A percentile compares a stretch with the other conserved stretches of the same genome.
Evolutionary conservation across 768 basidiomycete species (phyloP).

Genomic region (Phanerodontia chrysosporium): DNA sequence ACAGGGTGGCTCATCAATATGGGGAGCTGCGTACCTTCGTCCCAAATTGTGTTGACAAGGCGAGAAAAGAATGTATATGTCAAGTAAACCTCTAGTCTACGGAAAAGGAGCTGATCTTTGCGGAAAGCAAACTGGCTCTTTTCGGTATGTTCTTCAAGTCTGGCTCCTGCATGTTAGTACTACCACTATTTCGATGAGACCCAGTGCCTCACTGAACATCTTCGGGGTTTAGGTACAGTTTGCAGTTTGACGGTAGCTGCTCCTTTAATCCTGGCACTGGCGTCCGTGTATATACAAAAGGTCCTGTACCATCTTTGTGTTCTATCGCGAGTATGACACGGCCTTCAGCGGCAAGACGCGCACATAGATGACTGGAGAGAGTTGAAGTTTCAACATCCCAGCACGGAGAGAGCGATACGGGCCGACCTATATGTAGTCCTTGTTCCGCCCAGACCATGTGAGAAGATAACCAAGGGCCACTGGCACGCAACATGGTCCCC

Average conservation of each 20-base stretch:
- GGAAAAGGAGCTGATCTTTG: slow-evolving; percentile 63
- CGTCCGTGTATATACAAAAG: slow-evolving; percentile 40
- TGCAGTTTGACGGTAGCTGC: slow-evolving; percentile 21
- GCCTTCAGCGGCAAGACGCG: slow-evolving; percentile 70
- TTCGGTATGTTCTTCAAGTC: slow-evolving; percentile 27
- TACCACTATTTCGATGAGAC: too few species aligned
- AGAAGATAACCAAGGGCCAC: slow-evolving; percentile 83
- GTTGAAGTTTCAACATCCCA: neutral
- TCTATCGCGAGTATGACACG: slow-evolving; percentile 79
- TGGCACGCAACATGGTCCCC: neutral
- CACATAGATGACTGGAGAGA: slow-evolving; percentile 57
- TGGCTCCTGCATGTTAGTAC: too few species aligned
- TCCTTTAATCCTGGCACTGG: slow-evolving; percentile 28
- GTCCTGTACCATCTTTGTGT: slow-evolving; percentile 78
- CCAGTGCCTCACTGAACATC: slow-evolving; percentile 54
- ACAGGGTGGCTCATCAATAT: neutral
- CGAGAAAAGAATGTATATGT: slow-evolving; percentile 53
- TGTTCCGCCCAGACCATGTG: slow-evolving; percentile 78
- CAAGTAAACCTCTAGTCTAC: slow-evolving; percentile 65
- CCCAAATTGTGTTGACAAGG: slow-evolving; percentile 40
- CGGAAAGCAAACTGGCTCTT: slow-evolving; percentile 41
- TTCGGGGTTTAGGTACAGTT: slow-evolving; percentile 52
- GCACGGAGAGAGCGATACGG: neutral
- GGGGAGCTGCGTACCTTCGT: neutral
- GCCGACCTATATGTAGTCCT: slow-evolving; percentile 63